Conservation (phyloP, 257 asterid genomes). For the Lantana camara region DNA sequence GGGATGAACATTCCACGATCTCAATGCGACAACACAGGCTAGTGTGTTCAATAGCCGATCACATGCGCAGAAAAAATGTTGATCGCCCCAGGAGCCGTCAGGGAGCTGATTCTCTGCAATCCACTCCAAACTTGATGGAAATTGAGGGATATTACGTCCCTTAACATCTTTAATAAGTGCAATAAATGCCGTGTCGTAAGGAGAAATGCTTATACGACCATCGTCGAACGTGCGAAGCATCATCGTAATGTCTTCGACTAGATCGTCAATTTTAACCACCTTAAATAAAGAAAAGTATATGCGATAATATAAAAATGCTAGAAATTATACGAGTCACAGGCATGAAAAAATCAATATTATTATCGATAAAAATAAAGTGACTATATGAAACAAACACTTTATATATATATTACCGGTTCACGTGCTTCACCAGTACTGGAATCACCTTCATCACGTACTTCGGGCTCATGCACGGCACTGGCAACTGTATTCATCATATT, state of each 20-base stretch:
- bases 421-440: background rate
- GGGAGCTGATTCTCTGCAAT: slow-evolving; percentile 41
- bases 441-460: background rate
- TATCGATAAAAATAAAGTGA: too few species aligned
- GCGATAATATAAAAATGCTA: background rate
- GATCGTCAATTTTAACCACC: slow-evolving; percentile 11
- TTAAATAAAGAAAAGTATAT: background rate
- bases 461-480: background rate
- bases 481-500: background rate
- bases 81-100: slow-evolving; percentile 59
- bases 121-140: slow-evolving; percentile 46
- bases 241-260: slow-evolving; percentile 17
- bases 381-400: too few species aligned
- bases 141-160: slow-evolving; percentile 32
- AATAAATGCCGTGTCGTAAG: slow-evolving; percentile 57
- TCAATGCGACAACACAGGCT: slow-evolving; percentile 49
- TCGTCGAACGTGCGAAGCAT: slow-evolving; percentile 34
- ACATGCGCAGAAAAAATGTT: slow-evolving; percentile 5
- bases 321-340: too few species aligned
- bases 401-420: background rate
- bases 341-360: too few species aligned
- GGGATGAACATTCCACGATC: slow-evolving; percentile 37
- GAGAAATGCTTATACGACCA: slow-evolving; percentile 47
- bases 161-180: slow-evolving; percentile 28
- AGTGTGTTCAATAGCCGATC: slow-evolving; percentile 48